Evolutionary conservation across 176 grass and related monocot genomes (phyloP).

Genomic region (Dactylis glomerata): DNA sequence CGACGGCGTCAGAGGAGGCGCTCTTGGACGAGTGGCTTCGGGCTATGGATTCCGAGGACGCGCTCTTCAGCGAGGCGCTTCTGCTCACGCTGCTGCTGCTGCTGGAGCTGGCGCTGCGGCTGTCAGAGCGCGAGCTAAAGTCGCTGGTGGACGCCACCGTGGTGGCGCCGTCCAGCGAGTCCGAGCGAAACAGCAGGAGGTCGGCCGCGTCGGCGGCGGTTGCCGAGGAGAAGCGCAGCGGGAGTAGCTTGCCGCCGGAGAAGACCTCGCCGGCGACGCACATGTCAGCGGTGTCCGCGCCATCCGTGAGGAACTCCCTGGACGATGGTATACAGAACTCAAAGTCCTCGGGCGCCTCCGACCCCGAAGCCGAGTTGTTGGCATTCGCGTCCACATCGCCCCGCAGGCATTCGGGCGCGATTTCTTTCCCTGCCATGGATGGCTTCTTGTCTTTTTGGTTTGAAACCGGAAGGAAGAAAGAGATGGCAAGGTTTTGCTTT

Average conservation of each 20-base stretch:
- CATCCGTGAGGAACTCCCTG: slow-evolving; percentile 7
- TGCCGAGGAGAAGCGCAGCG: slow-evolving; percentile 31
- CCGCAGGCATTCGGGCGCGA: not conserved
- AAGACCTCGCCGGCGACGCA: slow-evolving; percentile 66
- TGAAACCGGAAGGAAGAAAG: not conserved
- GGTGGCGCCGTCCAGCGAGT: slow-evolving; percentile 26
- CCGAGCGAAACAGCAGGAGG: slow-evolving; percentile 20
- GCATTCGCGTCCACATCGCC: not conserved
- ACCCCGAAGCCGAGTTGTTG: not conserved
- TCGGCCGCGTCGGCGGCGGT: not conserved
- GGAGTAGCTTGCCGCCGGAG: slow-evolving; percentile 55
- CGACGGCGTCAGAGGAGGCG: not conserved
- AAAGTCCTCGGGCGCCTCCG: slow-evolving; percentile 34
- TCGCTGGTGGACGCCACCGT: not conserved
- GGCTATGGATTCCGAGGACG: not conserved
- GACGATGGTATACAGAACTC: slow-evolving; percentile 45
- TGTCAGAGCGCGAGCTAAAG: slow-evolving; percentile 34
- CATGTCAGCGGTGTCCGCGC: slow-evolving; percentile 21
- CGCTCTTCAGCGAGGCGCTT: slow-evolving; percentile 36
- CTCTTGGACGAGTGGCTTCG: not conserved
- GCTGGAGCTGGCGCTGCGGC: slow-evolving; percentile 43
- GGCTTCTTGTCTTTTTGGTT: not conserved
- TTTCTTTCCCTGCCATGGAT: slow-evolving; percentile 4
- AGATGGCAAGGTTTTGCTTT: not conserved
- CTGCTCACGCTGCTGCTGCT: slow-evolving; percentile 36